Percentiles rank a stretch among this genome's conserved stretches.
Evolutionary conservation across 805 yeast species (phyloP).

Genomic region (Cyberlindnera subsufficiens): DNA sequence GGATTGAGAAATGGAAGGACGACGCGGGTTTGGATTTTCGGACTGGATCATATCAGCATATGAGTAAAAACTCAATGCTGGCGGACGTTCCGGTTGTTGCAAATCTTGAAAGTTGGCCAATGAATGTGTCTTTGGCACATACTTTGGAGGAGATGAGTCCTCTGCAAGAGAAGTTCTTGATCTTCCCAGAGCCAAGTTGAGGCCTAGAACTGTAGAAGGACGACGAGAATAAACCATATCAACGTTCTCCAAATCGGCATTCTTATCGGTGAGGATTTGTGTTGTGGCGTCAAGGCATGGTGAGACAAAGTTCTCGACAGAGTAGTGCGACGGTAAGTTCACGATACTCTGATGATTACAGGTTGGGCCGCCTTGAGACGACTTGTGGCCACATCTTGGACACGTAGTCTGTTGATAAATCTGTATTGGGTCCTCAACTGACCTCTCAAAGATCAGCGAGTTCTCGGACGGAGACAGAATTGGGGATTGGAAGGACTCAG

Average conservation of each 20-base stretch:
- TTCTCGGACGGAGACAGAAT: constrained; percentile 12
- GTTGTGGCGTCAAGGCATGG: constrained; percentile 80
- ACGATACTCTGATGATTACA: constrained; percentile 26
- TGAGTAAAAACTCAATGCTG: constrained; percentile 48
- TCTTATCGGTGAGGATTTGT: constrained; percentile 49
- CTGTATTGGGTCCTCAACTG: constrained; percentile 52
- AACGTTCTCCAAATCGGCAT: constrained; percentile 58
- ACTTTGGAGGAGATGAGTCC: constrained; percentile 11
- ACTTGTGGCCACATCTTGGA: constrained; percentile 23
- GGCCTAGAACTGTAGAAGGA: constrained; percentile 47
- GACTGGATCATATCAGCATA: constrained; percentile 75
- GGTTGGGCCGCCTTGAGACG: constrained; percentile 13
- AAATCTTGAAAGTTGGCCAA: constrained; percentile 19
- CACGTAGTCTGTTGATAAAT: constrained; percentile 21
- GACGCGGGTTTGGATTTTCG: constrained; percentile 53
- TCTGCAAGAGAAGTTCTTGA: constrained; percentile 24
- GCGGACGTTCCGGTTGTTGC: constrained; percentile 19
- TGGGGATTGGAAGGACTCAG: constrained; percentile 12
- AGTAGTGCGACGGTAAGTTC: constrained; percentile 33
- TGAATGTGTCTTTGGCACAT: constrained; percentile 19
- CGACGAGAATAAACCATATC: constrained; percentile 65
- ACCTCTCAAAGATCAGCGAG: constrained; percentile 59
- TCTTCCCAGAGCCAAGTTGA: constrained; percentile 33
- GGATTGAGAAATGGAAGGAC: constrained; percentile 50
- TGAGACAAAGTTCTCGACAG: constrained; percentile 63